Conservation (phyloP, 1,284 basidiomycete species). For the Fomitopsis pinicola region DNA sequence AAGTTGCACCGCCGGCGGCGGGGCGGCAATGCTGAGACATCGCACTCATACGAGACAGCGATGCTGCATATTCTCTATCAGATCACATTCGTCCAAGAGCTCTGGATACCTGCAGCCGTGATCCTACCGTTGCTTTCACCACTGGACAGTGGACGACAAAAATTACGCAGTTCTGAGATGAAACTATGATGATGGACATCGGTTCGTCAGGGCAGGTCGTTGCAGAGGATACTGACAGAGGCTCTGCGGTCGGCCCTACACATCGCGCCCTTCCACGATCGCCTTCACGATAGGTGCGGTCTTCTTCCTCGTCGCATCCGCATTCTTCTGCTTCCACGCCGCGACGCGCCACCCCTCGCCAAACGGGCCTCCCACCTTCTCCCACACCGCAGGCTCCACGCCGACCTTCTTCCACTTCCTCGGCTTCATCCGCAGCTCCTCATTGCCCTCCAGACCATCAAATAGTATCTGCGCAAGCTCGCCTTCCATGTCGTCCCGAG, state of each 20-base stretch:
- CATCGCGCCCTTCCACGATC: constrained; percentile 28
- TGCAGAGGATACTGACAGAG: background rate
- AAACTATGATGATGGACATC: too few relatives aligned
- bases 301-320: constrained; percentile 72
- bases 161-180: too few relatives aligned
- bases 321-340: constrained; percentile 78
- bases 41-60: too few relatives aligned
- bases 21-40: too few relatives aligned
- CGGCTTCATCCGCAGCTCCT: constrained; percentile 47
- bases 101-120: too few relatives aligned
- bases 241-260: background rate
- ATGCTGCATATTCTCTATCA: too few relatives aligned
- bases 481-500: constrained; percentile 16
- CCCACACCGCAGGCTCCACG: constrained; percentile 11
- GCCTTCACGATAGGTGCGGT: constrained; percentile 72
- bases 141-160: too few relatives aligned
- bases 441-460: constrained; percentile 52
- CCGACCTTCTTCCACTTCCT: constrained; percentile 32
- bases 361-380: constrained; percentile 21
- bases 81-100: too few relatives aligned
- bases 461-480: constrained; percentile 39
- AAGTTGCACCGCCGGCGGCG: too few relatives aligned
- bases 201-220: too few relatives aligned
- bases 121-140: too few relatives aligned
- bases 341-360: constrained; percentile 28